These are phyloP conservation scores for Prosopis cineraria DNA, from an alignment of 306 rosid species.

Conservation along the genomic window DNA sequence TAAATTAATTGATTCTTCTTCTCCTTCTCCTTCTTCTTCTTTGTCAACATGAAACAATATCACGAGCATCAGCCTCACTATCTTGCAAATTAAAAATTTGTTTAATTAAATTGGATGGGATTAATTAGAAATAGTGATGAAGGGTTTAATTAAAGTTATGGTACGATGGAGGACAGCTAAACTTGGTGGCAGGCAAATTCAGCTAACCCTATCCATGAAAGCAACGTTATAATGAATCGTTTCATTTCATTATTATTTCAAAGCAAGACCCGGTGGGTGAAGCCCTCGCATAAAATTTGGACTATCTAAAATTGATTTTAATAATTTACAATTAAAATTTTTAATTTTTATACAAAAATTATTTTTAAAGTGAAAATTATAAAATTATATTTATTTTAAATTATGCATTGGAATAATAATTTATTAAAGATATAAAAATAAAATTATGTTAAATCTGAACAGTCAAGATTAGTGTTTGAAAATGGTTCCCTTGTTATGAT, in stretches of 20 bases:
- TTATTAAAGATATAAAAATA: too few relatives aligned
- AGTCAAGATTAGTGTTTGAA: too few relatives aligned
- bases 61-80: slow-evolving; percentile 10
- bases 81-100: background rate
- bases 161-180: slow-evolving; percentile 17
- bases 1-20: too few relatives aligned
- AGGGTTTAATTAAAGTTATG: background rate
- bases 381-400: background rate
- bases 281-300: too few relatives aligned
- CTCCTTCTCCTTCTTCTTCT: too few relatives aligned
- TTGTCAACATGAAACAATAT: too few relatives aligned
- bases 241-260: background rate
- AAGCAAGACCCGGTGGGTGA: background rate
- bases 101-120: background rate
- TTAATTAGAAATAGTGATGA: background rate
- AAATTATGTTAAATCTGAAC: too few relatives aligned
- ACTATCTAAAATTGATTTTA: too few relatives aligned
- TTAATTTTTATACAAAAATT: too few relatives aligned
- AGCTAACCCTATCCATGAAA: slow-evolving; percentile 18
- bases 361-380: too few relatives aligned
- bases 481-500: too few relatives aligned
- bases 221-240: background rate
- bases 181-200: slow-evolving; percentile 24
- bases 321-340: too few relatives aligned
- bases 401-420: background rate